Percentiles rank a stretch among this genome's conserved stretches.
These are phyloP conservation scores for Parafenestella ontariensis DNA, from an alignment of 2,329 filamentous ascomycete species.

Conservation along the genomic window DNA sequence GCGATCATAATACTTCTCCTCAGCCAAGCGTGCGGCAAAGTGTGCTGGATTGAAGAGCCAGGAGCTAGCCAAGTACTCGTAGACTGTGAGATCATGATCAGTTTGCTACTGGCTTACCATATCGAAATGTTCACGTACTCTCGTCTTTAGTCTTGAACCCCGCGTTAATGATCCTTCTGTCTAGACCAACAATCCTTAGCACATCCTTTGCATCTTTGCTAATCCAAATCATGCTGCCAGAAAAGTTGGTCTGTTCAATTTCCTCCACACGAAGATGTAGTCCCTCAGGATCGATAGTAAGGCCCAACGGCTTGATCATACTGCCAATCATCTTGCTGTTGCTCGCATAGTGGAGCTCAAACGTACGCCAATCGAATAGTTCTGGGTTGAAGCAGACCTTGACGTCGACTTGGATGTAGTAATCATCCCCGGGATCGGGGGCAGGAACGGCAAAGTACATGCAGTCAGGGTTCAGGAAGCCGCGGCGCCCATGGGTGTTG, in stretches of 20 bases:
- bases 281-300: constrained; percentile 33
- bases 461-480: constrained; percentile 18
- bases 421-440: constrained; percentile 6
- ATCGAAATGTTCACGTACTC: constrained; percentile 17
- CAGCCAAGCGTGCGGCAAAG: constrained; percentile 26
- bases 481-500: constrained; percentile 24
- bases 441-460: constrained; percentile 35
- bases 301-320: constrained; percentile 34
- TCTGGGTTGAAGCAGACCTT: constrained; percentile 28
- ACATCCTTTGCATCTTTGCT: constrained; percentile 28
- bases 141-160: constrained; percentile 26
- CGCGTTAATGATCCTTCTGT: constrained; percentile 22
- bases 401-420: constrained; percentile 35
- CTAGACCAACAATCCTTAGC: constrained; percentile 24
- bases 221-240: constrained; percentile 31
- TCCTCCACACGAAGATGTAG: constrained; percentile 33
- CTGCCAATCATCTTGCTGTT: constrained; percentile 32
- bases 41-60: constrained; percentile 37
- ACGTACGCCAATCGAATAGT: constrained; percentile 30
- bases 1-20: constrained; percentile 23
- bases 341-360: constrained; percentile 32
- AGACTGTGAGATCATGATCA: constrained; percentile 23
- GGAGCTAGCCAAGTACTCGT: constrained; percentile 22
- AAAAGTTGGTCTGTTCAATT: constrained; percentile 27
- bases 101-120: background rate